Evolutionary conservation across 2,329 filamentous ascomycete species (phyloP).

Genomic region (Chlorencoelia australis): DNA sequence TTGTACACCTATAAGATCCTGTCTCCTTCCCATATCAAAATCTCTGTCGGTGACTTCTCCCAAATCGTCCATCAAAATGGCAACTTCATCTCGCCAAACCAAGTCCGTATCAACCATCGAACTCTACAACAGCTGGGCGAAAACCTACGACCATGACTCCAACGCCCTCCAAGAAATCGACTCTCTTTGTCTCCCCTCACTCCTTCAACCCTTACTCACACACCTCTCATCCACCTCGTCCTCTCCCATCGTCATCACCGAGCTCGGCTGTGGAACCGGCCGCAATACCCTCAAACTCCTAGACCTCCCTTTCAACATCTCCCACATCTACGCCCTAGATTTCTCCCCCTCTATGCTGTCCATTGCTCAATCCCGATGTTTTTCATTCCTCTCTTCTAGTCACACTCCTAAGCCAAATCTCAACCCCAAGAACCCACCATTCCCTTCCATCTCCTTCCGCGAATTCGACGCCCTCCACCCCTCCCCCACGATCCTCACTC

Average conservation of each 20-base stretch:
- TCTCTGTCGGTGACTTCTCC: too few species aligned
- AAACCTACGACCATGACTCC: conserved; percentile 52
- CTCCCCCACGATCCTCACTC: conserved; percentile 11
- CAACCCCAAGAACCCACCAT: too few species aligned
- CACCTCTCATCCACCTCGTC: conserved; percentile 7
- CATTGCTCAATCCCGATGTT: conserved; percentile 32
- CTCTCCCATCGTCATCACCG: conserved; percentile 34
- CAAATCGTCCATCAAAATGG: conserved; percentile 6
- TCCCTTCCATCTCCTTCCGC: conserved; percentile 12
- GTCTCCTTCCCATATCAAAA: too few species aligned
- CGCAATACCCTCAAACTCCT: conserved; percentile 48
- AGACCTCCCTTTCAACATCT: conserved; percentile 11
- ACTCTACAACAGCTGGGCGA: conserved; percentile 40
- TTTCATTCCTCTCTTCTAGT: not conserved
- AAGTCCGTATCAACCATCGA: conserved; percentile 30
- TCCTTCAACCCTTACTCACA: conserved; percentile 41
- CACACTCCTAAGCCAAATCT: not conserved
- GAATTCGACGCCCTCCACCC: conserved; percentile 20
- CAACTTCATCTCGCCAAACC: conserved; percentile 12
- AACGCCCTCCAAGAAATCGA: conserved; percentile 59
- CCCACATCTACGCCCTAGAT: conserved; percentile 35
- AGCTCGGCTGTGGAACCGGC: conserved; percentile 56
- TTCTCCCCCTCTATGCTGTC: conserved; percentile 47
- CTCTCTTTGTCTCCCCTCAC: conserved; percentile 39
- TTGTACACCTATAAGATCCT: too few species aligned